These are phyloP conservation scores for Leccinum rimulosum DNA, from an alignment of 768 basidiomycete genomes.

Conservation along the genomic window DNA sequence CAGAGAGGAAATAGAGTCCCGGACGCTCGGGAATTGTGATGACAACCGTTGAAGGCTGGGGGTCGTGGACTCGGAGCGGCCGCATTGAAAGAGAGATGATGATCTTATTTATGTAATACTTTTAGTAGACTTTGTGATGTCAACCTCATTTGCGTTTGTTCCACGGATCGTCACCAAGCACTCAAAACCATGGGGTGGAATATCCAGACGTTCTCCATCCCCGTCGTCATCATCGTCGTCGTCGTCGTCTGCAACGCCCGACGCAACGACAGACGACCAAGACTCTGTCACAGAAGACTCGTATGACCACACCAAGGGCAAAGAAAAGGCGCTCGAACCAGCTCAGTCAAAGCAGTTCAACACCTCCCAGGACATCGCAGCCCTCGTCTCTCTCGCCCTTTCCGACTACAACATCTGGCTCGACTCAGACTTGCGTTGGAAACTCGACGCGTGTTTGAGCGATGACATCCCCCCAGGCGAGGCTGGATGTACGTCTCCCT, in stretches of 20 bases:
- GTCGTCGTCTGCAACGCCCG: slow-evolving; percentile 10
- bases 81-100: too few species aligned
- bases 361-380: slow-evolving; percentile 45
- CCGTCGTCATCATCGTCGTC: background rate
- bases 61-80: too few species aligned
- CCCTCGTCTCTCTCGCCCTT: slow-evolving; percentile 56
- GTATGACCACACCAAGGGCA: slow-evolving; percentile 25
- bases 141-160: slow-evolving; percentile 42
- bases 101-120: too few species aligned
- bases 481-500: slow-evolving; percentile 48
- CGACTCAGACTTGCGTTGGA: slow-evolving; percentile 52
- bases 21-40: background rate
- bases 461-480: slow-evolving; percentile 14
- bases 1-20: background rate
- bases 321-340: slow-evolving; percentile 17
- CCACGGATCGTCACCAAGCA: slow-evolving; percentile 45
- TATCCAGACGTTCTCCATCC: slow-evolving; percentile 8
- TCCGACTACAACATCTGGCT: slow-evolving; percentile 71
- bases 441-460: slow-evolving; percentile 37
- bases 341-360: slow-evolving; percentile 17
- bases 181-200: slow-evolving; percentile 24
- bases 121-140: slow-evolving; percentile 9
- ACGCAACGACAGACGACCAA: slow-evolving; percentile 2
- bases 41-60: too few species aligned
- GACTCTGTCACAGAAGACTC: slow-evolving; percentile 6